phyloP scores from a whole-genome alignment of 1,139 yeast species.

The Lipomyces yarrowii region DNA sequence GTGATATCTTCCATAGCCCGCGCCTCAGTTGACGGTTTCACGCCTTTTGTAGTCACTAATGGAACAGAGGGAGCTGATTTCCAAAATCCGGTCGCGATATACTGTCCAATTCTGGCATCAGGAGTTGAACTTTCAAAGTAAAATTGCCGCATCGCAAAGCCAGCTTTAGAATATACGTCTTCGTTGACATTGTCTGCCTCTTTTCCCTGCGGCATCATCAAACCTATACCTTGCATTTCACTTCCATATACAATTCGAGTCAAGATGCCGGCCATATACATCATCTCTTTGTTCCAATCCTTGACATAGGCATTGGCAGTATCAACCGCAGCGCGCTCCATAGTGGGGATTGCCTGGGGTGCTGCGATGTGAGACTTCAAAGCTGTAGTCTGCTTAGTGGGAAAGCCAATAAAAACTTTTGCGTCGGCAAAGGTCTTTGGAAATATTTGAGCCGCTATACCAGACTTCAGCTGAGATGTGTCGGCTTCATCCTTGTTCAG shows the following conservation, averaged over 20 bases:
- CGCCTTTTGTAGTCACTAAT: constrained; percentile 43
- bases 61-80: constrained; percentile 37
- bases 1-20: constrained; percentile 39
- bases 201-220: constrained; percentile 7
- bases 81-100: constrained; percentile 46
- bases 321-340: constrained; percentile 50
- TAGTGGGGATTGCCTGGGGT: constrained; percentile 48
- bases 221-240: constrained; percentile 37
- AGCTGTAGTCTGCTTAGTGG: constrained; percentile 49
- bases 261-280: constrained; percentile 46
- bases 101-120: constrained; percentile 43
- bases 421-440: constrained; percentile 45
- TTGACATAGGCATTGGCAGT: constrained; percentile 48
- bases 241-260: constrained; percentile 44
- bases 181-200: constrained; percentile 5
- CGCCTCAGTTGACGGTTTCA: constrained; percentile 40
- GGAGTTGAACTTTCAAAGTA: constrained; percentile 44
- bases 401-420: constrained; percentile 48
- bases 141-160: constrained; percentile 40
- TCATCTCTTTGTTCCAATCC: constrained; percentile 48
- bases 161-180: constrained; percentile 33
- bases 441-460: constrained; percentile 44
- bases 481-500: constrained; percentile 39
- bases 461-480: constrained; percentile 41
- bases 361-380: constrained; percentile 46